These are phyloP conservation scores for Colletotrichum navitas DNA, from an alignment of 2,329 filamentous ascomycete species.

Conservation along the genomic window DNA sequence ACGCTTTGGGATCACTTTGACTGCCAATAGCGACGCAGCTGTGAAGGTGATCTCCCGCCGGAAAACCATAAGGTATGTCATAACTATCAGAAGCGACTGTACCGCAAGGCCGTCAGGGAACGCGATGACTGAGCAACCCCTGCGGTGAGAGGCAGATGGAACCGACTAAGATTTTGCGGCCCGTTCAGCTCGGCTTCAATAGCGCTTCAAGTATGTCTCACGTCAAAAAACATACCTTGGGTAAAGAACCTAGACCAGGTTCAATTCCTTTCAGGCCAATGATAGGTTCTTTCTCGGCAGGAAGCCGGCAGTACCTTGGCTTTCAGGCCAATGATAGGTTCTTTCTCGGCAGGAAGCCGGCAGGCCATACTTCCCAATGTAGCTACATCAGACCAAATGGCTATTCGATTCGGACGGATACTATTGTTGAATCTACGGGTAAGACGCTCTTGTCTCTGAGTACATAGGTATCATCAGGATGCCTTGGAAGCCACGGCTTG, in stretches of 20 bases:
- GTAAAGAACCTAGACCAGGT: neutral
- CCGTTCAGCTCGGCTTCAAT: neutral
- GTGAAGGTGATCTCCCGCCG: neutral
- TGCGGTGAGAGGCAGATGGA: neutral
- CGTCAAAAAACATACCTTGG: too few species aligned
- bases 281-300: neutral
- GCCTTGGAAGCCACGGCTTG: neutral
- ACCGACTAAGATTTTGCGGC: neutral
- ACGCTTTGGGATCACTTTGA: neutral
- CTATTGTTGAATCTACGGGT: neutral
- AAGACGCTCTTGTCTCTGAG: neutral
- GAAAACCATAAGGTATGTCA: neutral
- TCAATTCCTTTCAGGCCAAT: neutral
- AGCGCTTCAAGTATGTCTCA: neutral
- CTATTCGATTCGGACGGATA: neutral
- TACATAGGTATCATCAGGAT: neutral
- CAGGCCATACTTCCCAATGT: neutral
- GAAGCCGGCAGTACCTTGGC: neutral
- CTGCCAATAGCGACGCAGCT: conserved; percentile 12
- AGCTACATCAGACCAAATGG: neutral
- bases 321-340: neutral
- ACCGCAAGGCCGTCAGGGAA: neutral
- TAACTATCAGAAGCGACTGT: conserved; percentile 9
- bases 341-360: neutral
- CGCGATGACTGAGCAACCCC: neutral